These are phyloP conservation scores for Rhynchospora breviuscula DNA, from an alignment of 176 grass and related monocot species.

Conservation along the genomic window DNA sequence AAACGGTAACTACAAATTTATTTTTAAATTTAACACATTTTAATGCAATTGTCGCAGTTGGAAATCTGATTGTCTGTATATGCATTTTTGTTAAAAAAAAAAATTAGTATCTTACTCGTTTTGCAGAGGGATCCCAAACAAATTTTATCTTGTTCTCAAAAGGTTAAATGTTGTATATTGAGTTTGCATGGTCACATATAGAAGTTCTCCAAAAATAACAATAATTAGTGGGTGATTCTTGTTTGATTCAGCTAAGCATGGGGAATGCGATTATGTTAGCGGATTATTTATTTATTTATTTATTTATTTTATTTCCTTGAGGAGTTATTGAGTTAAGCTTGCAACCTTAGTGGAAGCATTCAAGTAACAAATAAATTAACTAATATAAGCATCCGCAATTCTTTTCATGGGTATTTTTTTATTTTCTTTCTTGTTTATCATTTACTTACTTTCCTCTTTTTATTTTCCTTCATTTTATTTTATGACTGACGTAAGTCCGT, in stretches of 20 bases:
- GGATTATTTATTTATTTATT: not conserved
- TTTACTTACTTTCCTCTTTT: not conserved
- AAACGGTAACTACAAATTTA: too few species aligned
- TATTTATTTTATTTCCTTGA: not conserved
- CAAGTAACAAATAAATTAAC: not conserved
- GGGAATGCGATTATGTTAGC: not conserved
- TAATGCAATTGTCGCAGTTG: too few species aligned
- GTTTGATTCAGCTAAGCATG: not conserved
- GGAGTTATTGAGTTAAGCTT: not conserved
- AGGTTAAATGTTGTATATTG: not conserved
- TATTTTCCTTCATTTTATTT: not conserved
- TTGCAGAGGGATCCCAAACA: too few species aligned
- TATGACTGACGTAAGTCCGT: not conserved
- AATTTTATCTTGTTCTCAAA: not conserved
- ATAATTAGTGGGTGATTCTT: not conserved
- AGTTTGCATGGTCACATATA: not conserved
- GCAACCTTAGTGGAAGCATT: not conserved
- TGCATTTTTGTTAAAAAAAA: too few species aligned
- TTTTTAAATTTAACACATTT: too few species aligned
- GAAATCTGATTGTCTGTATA: too few species aligned
- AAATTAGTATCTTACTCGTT: too few species aligned
- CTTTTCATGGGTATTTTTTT: not conserved
- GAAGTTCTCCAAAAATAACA: not conserved
- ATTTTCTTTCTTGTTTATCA: not conserved
- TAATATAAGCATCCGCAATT: not conserved